phyloP scores from a whole-genome alignment of 108 stramenopile species.

The Skeletonema costatum region DNA sequence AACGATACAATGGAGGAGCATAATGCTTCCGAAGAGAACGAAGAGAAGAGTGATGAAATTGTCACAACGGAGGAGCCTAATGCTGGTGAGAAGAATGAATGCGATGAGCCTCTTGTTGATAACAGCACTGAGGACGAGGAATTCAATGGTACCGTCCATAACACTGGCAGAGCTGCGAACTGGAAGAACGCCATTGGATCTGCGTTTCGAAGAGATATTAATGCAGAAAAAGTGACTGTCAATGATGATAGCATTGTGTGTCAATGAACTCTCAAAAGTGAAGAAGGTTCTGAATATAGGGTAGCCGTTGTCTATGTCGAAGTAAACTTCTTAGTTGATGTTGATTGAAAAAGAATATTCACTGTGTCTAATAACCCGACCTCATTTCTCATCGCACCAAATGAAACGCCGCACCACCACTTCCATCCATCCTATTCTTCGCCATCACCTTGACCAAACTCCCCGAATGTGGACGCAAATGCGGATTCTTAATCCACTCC shows the following conservation, averaged over 20 bases:
- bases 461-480: conserved; percentile 78
- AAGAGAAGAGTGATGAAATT: background rate
- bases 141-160: background rate
- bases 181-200: no score
- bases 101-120: background rate
- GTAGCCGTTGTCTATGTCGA: no score
- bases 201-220: no score
- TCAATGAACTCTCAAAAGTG: no score
- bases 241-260: no score
- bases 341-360: no score
- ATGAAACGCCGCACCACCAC: conserved; percentile 62
- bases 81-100: background rate
- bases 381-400: conserved; percentile 46
- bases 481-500: conserved; percentile 62
- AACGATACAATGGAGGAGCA: background rate
- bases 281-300: no score
- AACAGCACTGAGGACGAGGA: background rate
- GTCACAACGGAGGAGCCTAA: background rate
- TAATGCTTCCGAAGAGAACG: background rate
- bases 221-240: background rate
- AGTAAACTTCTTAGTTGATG: no score
- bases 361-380: no score
- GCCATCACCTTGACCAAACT: conserved; percentile 81
- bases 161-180: no score
- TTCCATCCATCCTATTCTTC: conserved; percentile 47